Percentiles rank a stretch among this genome's conserved stretches.
phyloP scores from a whole-genome alignment of 1,139 yeast species.

The Taphrina confusa region DNA sequence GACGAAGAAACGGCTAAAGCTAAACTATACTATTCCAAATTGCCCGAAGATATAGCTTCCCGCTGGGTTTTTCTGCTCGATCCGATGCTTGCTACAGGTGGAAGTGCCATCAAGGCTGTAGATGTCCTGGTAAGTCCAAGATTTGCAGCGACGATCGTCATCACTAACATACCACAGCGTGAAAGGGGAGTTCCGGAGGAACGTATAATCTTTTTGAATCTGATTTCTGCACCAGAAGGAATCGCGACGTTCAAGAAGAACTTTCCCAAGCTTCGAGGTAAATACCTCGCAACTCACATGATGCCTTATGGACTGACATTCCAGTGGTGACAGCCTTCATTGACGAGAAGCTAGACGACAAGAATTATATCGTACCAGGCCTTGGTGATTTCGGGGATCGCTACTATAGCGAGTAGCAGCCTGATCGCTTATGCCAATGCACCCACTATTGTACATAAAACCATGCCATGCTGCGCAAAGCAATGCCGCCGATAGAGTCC shows the following conservation, averaged over 20 bases:
- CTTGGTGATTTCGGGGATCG: conserved; percentile 93
- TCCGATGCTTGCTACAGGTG: conserved; percentile 98
- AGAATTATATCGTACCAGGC: conserved; percentile 77
- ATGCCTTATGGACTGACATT: not conserved
- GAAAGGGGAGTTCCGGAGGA: conserved; percentile 84
- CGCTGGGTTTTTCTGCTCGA: conserved; percentile 88
- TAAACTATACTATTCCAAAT: conserved; percentile 73
- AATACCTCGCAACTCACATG: not conserved
- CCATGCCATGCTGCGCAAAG: no score
- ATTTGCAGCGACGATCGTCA: no score
- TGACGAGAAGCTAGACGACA: conserved; percentile 80
- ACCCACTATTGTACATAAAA: no score
- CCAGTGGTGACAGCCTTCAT: conserved; percentile 85
- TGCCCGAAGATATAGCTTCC: conserved; percentile 85
- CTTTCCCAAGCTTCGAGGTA: conserved; percentile 69
- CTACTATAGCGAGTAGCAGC: conserved; percentile 20
- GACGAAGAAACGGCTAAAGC: conserved; percentile 82
- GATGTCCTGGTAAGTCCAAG: conserved; percentile 59
- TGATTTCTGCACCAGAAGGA: conserved; percentile 94
- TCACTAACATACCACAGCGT: conserved; percentile 45
- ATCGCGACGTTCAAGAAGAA: conserved; percentile 71
- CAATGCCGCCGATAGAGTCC: no score
- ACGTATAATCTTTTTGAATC: conserved; percentile 81
- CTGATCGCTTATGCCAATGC: no score
- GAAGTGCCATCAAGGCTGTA: conserved; percentile 95